Evolutionary conservation across 306 rosid genomes (phyloP).

Genomic region (Fragaria ananassa): DNA sequence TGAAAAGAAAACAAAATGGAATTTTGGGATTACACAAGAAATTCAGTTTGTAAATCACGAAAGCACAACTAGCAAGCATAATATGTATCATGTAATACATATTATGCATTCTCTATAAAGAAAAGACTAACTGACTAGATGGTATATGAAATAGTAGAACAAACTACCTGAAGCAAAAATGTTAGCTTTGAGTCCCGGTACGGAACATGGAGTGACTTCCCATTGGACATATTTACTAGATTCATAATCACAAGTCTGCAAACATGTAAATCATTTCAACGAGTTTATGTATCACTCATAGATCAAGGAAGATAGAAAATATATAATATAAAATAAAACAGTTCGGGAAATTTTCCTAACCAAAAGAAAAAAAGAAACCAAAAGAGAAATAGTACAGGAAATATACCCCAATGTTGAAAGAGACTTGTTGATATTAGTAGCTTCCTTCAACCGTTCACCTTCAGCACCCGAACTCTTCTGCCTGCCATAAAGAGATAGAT

Average conservation of each 20-base stretch:
- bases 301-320: neutral
- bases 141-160: slow-evolving; percentile 14
- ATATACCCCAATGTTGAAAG: slow-evolving; percentile 94
- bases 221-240: slow-evolving; percentile 72
- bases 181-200: slow-evolving; percentile 96
- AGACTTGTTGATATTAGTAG: slow-evolving; percentile 94
- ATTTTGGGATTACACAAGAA: neutral
- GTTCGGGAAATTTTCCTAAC: neutral
- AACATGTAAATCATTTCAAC: slow-evolving; percentile 19
- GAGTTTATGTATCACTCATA: neutral
- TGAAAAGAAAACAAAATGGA: slow-evolving; percentile 41
- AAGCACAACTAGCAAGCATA: neutral
- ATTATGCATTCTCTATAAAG: neutral
- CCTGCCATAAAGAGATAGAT: slow-evolving; percentile 41
- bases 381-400: neutral
- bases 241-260: slow-evolving; percentile 98
- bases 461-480: slow-evolving; percentile 99
- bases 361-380: neutral
- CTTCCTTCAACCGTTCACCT: slow-evolving; percentile 99
- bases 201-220: slow-evolving; percentile 94
- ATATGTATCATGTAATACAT: neutral
- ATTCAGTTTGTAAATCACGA: neutral
- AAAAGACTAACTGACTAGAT: neutral
- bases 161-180: slow-evolving; percentile 87
- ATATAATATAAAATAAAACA: neutral